These are phyloP conservation scores for Dothideomycetes sp. DNA, from an alignment of 2,329 filamentous ascomycete species.

Conservation along the genomic window DNA sequence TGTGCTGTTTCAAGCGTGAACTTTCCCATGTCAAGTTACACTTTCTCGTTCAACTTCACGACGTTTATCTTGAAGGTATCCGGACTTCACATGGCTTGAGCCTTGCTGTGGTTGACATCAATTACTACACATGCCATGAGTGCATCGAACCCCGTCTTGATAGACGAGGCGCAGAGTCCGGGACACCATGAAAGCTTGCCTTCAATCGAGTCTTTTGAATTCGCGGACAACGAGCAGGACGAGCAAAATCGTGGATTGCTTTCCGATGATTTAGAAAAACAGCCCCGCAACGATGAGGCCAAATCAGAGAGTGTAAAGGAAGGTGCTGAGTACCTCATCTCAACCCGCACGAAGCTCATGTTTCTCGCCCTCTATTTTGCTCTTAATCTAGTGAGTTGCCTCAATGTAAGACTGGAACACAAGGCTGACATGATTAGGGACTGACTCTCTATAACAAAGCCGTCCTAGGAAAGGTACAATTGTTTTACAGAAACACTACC, in stretches of 20 bases:
- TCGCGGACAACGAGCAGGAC: neutral
- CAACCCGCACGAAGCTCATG: slow-evolving; percentile 8
- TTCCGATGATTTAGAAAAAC: slow-evolving; percentile 7
- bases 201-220: neutral
- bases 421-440: slow-evolving; percentile 8
- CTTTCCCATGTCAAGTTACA: too few species aligned
- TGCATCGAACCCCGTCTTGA: too few species aligned
- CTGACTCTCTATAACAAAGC: slow-evolving; percentile 51
- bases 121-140: too few species aligned
- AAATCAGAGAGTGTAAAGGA: slow-evolving; percentile 5
- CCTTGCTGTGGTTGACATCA: too few species aligned
- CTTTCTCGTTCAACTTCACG: too few species aligned
- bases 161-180: too few species aligned
- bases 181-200: neutral
- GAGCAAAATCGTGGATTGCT: slow-evolving; percentile 5
- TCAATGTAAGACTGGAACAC: neutral
- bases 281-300: neutral
- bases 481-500: neutral
- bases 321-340: slow-evolving; percentile 8
- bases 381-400: slow-evolving; percentile 25
- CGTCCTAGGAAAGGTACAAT: slow-evolving; percentile 32
- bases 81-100: too few species aligned
- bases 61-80: too few species aligned
- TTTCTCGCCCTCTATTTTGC: slow-evolving; percentile 33
- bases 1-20: too few species aligned